Conservation (phyloP, 352 stramenopile genomes). For the Aphanomyces euteiches region DNA sequence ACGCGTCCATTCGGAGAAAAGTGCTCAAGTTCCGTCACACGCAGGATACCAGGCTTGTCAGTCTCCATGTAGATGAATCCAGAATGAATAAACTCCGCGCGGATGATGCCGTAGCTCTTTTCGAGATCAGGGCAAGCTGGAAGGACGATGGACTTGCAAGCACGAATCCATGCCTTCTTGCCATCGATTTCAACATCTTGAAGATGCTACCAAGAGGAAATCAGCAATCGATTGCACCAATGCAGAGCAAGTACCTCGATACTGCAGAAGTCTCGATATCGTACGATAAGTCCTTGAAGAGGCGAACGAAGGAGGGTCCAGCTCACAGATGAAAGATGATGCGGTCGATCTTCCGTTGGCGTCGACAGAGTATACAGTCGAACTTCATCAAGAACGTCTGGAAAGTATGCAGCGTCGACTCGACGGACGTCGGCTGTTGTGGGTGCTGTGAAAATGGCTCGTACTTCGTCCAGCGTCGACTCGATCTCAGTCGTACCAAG, state of each 20-base stretch:
- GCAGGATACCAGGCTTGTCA: background rate
- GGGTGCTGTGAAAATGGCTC: background rate
- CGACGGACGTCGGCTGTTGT: background rate
- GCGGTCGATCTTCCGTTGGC: no score
- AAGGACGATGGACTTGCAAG: background rate
- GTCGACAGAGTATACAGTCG: background rate
- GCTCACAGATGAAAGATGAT: no score
- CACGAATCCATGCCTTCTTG: background rate
- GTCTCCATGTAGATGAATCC: background rate
- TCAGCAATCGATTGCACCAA: no score
- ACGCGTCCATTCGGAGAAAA: background rate
- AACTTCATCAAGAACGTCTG: background rate
- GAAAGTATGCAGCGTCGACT: background rate
- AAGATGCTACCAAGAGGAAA: background rate
- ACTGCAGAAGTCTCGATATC: no score
- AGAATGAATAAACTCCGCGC: background rate
- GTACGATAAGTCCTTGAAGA: no score
- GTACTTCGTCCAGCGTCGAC: background rate
- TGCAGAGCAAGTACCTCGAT: no score
- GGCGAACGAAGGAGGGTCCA: no score
- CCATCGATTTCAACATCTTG: background rate
- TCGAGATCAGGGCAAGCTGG: background rate
- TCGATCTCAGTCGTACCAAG: background rate
- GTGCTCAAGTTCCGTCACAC: background rate
- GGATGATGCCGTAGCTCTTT: background rate